Conservation (phyloP, 1,139 yeast genomes). For the Kodamaea fungicola region DNA sequence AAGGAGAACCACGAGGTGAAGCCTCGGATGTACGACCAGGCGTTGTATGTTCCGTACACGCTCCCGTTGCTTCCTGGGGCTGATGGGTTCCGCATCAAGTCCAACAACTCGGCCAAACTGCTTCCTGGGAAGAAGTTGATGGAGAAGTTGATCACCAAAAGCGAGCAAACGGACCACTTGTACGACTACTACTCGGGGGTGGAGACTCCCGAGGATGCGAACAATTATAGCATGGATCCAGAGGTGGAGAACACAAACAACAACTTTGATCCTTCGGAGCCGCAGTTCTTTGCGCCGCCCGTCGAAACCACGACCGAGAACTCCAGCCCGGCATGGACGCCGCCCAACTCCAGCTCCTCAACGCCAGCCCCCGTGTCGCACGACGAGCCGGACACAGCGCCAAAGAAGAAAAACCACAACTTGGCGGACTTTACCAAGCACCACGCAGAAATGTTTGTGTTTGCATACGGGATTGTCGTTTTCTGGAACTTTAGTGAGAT, state of each 20-base stretch:
- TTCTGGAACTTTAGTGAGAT: conserved; percentile 94
- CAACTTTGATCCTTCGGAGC: conserved; percentile 48
- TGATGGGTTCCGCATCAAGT: conserved; percentile 78
- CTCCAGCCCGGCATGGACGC: not conserved
- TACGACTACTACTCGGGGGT: conserved; percentile 88
- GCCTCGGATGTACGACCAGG: conserved; percentile 87
- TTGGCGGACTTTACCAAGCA: conserved; percentile 59
- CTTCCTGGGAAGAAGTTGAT: conserved; percentile 60
- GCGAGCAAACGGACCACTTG: conserved; percentile 86
- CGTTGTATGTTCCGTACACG: conserved; percentile 83
- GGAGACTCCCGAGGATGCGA: conserved; percentile 63
- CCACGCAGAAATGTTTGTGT: conserved; percentile 83
- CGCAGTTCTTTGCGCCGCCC: conserved; percentile 49
- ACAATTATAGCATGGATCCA: conserved; percentile 53
- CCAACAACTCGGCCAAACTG: conserved; percentile 67
- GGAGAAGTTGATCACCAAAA: conserved; percentile 74
- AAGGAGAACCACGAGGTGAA: conserved; percentile 72
- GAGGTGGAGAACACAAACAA: conserved; percentile 34
- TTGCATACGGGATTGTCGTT: conserved; percentile 90
- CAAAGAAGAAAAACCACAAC: not conserved
- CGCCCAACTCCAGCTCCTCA: not conserved
- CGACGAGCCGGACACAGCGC: not conserved
- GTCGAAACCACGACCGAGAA: not conserved
- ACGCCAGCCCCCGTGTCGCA: not conserved
- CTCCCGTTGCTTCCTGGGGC: conserved; percentile 85